Conservation (phyloP, 139 green algal genomes). For the Nannochloris sp. region DNA sequence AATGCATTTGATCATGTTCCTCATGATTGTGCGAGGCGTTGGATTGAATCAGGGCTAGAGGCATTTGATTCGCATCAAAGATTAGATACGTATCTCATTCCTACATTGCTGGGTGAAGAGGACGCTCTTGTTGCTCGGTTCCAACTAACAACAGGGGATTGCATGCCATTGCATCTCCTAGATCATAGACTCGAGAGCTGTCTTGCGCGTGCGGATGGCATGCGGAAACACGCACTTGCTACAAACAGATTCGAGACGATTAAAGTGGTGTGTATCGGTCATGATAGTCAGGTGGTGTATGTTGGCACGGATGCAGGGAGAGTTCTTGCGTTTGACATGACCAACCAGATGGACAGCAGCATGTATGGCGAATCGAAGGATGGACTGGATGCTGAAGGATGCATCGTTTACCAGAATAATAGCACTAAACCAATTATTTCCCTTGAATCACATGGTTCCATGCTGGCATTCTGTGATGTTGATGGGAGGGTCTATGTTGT, state of each 20-base stretch:
- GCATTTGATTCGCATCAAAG: too few relatives aligned
- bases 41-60: too few relatives aligned
- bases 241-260: background rate
- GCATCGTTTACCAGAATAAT: background rate
- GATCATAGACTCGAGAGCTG: background rate
- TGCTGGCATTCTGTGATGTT: too few relatives aligned
- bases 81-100: background rate
- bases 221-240: background rate
- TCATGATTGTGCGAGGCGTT: too few relatives aligned
- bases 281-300: background rate
- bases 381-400: background rate
- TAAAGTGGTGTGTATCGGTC: background rate
- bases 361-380: background rate
- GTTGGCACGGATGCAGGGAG: background rate
- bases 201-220: background rate
- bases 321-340: background rate
- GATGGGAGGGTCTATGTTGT: too few relatives aligned
- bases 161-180: too few relatives aligned
- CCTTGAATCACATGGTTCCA: too few relatives aligned
- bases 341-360: background rate
- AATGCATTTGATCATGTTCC: slow-evolving; percentile 17
- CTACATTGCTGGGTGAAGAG: background rate
- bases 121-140: background rate
- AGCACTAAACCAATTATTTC: too few relatives aligned
- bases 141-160: too few relatives aligned